These are phyloP conservation scores for Sporothrix protearum DNA, from an alignment of 2,329 filamentous ascomycete species.

Conservation along the genomic window DNA sequence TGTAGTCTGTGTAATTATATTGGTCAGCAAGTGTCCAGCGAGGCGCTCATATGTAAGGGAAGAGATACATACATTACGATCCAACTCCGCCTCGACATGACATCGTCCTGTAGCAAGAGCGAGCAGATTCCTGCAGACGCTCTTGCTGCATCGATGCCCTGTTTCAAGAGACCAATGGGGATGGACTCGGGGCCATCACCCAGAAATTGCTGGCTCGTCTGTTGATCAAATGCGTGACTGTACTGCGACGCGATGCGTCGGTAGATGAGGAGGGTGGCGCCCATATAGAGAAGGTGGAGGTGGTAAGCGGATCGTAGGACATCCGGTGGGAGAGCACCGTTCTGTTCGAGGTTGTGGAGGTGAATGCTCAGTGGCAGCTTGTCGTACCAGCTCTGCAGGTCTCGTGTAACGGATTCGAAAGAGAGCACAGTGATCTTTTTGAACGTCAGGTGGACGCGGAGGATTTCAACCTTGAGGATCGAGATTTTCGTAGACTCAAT, in stretches of 20 bases:
- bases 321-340: constrained; percentile 21
- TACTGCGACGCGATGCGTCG: constrained; percentile 34
- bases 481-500: constrained; percentile 34
- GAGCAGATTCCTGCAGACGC: constrained; percentile 32
- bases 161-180: constrained; percentile 19
- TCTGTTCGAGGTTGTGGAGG: constrained; percentile 24
- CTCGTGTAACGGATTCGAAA: constrained; percentile 33
- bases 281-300: constrained; percentile 36
- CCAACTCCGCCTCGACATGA: constrained; percentile 33
- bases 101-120: constrained; percentile 29
- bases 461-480: constrained; percentile 34
- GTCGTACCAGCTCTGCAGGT: constrained; percentile 34
- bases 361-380: constrained; percentile 31
- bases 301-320: constrained; percentile 32
- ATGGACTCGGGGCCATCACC: constrained; percentile 16
- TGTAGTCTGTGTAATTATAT: constrained; percentile 32
- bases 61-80: constrained; percentile 33
- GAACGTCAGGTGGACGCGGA: constrained; percentile 34
- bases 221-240: constrained; percentile 18
- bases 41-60: too few relatives aligned
- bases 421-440: constrained; percentile 31
- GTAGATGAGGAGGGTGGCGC: constrained; percentile 35
- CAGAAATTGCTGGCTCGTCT: neutral
- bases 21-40: neutral
- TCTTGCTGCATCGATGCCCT: constrained; percentile 33